phyloP scores from a whole-genome alignment of 805 yeast genomes.

The Saccharomycopsis sp. region DNA sequence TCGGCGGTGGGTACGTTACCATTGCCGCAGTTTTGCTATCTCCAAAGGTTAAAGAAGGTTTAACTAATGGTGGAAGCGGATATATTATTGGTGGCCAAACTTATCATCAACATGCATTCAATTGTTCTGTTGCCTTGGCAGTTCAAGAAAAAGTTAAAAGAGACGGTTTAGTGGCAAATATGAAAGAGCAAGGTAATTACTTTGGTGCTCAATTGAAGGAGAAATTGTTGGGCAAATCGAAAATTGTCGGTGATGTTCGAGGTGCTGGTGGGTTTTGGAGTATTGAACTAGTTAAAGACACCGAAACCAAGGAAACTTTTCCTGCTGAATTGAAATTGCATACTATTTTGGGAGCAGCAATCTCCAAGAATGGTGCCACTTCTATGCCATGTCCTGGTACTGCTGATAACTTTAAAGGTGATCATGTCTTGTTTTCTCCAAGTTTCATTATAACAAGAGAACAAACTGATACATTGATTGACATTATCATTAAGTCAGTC shows the following conservation, averaged over 20 bases:
- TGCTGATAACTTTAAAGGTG: conserved; percentile 36
- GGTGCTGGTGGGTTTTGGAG: conserved; percentile 53
- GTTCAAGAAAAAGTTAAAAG: conserved; percentile 36
- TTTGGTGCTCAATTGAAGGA: conserved; percentile 32
- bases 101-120: conserved; percentile 40
- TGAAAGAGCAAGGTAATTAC: conserved; percentile 36
- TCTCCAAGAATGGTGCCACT: conserved; percentile 36
- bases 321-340: conserved; percentile 27
- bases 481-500: conserved; percentile 23
- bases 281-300: conserved; percentile 43
- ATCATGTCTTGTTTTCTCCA: conserved; percentile 42
- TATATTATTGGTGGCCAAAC: conserved; percentile 41
- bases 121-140: conserved; percentile 40
- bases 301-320: conserved; percentile 40
- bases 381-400: conserved; percentile 36
- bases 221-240: conserved; percentile 26
- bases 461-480: conserved; percentile 33
- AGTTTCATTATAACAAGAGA: conserved; percentile 34
- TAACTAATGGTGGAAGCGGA: conserved; percentile 32
- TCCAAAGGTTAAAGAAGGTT: conserved; percentile 32
- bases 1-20: conserved; percentile 44
- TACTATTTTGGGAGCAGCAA: conserved; percentile 29
- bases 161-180: conserved; percentile 34
- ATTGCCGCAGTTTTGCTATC: conserved; percentile 37
- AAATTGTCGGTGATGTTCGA: conserved; percentile 44